A percentile compares a stretch with the other conserved stretches of the same genome.
These are phyloP conservation scores for Gnaphalium uliginosum DNA, from an alignment of 129 eudicot genomes.

Conservation along the genomic window DNA sequence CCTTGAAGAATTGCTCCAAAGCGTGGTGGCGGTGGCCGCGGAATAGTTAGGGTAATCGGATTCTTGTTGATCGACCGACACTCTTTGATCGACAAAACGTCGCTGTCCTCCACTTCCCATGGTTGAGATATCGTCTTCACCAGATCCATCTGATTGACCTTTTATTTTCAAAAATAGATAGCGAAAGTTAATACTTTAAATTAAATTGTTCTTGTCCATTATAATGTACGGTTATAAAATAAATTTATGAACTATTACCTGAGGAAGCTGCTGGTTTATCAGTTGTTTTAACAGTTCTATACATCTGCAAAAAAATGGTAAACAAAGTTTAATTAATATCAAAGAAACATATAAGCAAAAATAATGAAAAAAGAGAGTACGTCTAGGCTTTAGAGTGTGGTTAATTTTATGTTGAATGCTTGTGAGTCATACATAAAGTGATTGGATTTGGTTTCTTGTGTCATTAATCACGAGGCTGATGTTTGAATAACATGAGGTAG, in stretches of 20 bases:
- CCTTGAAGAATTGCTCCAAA: conserved; percentile 88
- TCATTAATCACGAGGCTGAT: conserved; percentile 82
- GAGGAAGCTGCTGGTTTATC: conserved; percentile 94
- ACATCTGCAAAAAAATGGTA: conserved; percentile 58
- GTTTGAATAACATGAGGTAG: conserved; percentile 54
- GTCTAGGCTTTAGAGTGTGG: background rate
- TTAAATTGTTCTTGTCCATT: background rate
- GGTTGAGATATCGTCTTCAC: conserved; percentile 76
- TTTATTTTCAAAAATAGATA: background rate
- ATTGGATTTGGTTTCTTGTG: conserved; percentile 34
- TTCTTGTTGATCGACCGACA: conserved; percentile 48
- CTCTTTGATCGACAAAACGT: conserved; percentile 48
- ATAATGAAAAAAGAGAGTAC: background rate
- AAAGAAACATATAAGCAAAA: conserved; percentile 11
- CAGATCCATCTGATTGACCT: conserved; percentile 89
- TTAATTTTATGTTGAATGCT: conserved; percentile 18
- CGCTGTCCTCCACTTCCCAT: conserved; percentile 50
- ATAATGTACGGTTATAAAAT: background rate
- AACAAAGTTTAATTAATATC: conserved; percentile 5
- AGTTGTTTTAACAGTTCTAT: conserved; percentile 85
- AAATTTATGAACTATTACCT: conserved; percentile 43
- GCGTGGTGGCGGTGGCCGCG: conserved; percentile 35
- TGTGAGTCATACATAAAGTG: conserved; percentile 26
- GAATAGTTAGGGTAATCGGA: conserved; percentile 51
- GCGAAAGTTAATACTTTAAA: too few species aligned